A percentile compares a stretch with the other conserved stretches of the same genome.
phyloP scores from a whole-genome alignment of 2,329 filamentous ascomycete species.

The Ascochyta rabiei region DNA sequence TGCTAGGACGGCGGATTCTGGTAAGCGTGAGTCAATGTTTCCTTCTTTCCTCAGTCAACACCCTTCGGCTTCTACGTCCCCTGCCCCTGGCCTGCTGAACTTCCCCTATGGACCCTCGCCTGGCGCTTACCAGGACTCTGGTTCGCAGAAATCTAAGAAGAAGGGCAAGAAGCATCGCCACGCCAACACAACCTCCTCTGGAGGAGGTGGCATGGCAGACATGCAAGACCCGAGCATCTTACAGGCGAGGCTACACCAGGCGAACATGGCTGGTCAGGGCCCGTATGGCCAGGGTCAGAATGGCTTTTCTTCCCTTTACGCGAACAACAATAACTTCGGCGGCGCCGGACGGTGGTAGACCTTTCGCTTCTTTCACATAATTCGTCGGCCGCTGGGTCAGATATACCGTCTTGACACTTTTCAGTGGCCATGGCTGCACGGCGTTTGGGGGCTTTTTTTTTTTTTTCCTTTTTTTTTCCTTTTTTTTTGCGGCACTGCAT shows the following conservation, averaged over 20 bases:
- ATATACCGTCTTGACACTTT: conserved; percentile 41
- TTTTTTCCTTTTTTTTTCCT: conserved; percentile 14
- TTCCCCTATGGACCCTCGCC: conserved; percentile 88
- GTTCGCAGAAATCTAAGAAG: conserved; percentile 95
- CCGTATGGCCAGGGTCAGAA: conserved; percentile 87
- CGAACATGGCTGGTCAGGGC: conserved; percentile 80
- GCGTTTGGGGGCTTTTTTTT: conserved; percentile 39
- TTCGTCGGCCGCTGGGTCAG: conserved; percentile 34
- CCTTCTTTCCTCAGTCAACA: conserved; percentile 89
- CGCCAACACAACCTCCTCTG: conserved; percentile 99
- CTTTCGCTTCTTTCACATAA: conserved; percentile 41
- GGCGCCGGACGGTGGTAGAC: conserved; percentile 48
- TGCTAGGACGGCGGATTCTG: conserved; percentile 78
- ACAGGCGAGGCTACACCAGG: conserved; percentile 95
- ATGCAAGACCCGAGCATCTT: conserved; percentile 99
- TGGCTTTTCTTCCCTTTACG: conserved; percentile 92
- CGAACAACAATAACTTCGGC: conserved; percentile 58
- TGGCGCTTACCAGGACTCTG: conserved; percentile 87
- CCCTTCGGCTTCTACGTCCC: conserved; percentile 81
- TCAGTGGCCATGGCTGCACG: conserved; percentile 44
- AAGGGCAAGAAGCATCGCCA: conserved; percentile 99
- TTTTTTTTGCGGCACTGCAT: conserved; percentile 45
- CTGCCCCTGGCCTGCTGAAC: conserved; percentile 88
- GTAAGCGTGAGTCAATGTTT: conserved; percentile 99
- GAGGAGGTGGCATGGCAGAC: conserved; percentile 99